Percentiles rank a stretch among this genome's conserved stretches.
phyloP scores from a whole-genome alignment of 352 stramenopile genomes.

The Lagenidium sp. region DNA sequence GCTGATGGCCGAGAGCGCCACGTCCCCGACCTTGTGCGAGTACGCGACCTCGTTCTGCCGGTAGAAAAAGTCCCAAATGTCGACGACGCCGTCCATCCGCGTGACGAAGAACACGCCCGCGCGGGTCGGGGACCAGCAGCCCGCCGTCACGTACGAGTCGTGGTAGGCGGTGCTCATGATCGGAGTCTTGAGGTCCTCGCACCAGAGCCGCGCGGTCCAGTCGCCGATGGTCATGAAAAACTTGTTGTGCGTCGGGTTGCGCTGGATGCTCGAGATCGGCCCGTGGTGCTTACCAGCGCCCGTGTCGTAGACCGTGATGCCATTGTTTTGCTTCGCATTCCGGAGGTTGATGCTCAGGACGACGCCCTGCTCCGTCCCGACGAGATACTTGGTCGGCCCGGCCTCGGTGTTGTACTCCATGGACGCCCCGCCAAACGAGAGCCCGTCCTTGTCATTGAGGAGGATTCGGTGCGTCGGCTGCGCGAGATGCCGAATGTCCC shows the following conservation, averaged over 20 bases:
- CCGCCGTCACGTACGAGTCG: slow-evolving; percentile 92
- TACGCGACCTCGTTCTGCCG: slow-evolving; percentile 96
- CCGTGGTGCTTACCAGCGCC: slow-evolving; percentile 93
- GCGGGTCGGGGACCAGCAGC: slow-evolving; percentile 95
- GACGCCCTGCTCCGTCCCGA: slow-evolving; percentile 96
- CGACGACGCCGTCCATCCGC: slow-evolving; percentile 94
- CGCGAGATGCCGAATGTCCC: slow-evolving; percentile 83
- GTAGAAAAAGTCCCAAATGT: slow-evolving; percentile 98
- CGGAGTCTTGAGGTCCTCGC: slow-evolving; percentile 95
- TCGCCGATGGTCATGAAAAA: slow-evolving; percentile 98
- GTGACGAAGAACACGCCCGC: slow-evolving; percentile 97
- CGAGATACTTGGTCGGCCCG: slow-evolving; percentile 94
- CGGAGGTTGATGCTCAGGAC: slow-evolving; percentile 93
- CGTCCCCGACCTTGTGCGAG: slow-evolving; percentile 94
- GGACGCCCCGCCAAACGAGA: slow-evolving; percentile 89
- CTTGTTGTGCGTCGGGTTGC: slow-evolving; percentile 96
- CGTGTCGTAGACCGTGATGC: slow-evolving; percentile 94
- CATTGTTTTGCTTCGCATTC: slow-evolving; percentile 97
- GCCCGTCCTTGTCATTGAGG: slow-evolving; percentile 64
- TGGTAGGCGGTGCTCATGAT: slow-evolving; percentile 98
- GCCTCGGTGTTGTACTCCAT: slow-evolving; percentile 97
- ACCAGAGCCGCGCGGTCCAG: slow-evolving; percentile 95
- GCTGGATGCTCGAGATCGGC: slow-evolving; percentile 93
- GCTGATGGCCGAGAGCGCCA: slow-evolving; percentile 87
- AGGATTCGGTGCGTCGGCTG: slow-evolving; percentile 79